Base-by-base conservation (phyloP, 169 alveolate species). In the Condylostoma magnum region DNA sequence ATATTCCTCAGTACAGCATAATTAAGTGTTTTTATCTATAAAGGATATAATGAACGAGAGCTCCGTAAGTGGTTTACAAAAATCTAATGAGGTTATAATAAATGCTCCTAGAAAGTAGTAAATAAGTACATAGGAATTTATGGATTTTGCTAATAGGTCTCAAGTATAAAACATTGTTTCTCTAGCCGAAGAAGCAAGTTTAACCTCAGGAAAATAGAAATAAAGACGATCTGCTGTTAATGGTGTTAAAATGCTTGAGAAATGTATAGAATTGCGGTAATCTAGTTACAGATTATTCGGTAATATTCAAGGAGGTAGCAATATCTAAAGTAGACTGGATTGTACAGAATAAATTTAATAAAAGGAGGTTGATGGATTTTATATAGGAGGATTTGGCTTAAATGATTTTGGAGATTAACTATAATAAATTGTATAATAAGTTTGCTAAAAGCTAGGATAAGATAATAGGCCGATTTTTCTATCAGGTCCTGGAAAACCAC, bases 251-350 rank as follows among this genome's bases (percentile, higher is more conserved):
- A 33, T 22, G 34, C 58, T 63, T 18, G 55, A 41, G 4, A 4
- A 18, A 12, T 63, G 73, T 25, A 28, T 63, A 57, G 33, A 63
- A 25, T 22, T 18, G 15, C 25, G 30, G 30, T 12, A 3, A n/a
- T 18, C 43, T 5, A 25, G 41, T 12, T 15, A n/a, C 22, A 57
- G 37, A 37, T 27, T 63, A 6, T 41, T 63, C 15, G 73, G 58
- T 27, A 63, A 63, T 44, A 33, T 63, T 34, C 73, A 63, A 41
- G 73, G 73, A 6, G 73, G 73, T 2, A 22, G 33, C 22, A 57
- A 63, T 44, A 25, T 63, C 3, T 54, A 37, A 5, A 3, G 46
- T 0, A 37, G 73, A 63, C 44, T 15, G 6, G 22, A 12, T 12
- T 63, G 73, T 25, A 20, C 44, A 25, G 27, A 25, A 28, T 54